Evolutionary conservation across 2,329 filamentous ascomycete genomes (phyloP), one percentile per base, ranked within the genome.

Genomic region (Cladosporium halotolerans): DNA sequence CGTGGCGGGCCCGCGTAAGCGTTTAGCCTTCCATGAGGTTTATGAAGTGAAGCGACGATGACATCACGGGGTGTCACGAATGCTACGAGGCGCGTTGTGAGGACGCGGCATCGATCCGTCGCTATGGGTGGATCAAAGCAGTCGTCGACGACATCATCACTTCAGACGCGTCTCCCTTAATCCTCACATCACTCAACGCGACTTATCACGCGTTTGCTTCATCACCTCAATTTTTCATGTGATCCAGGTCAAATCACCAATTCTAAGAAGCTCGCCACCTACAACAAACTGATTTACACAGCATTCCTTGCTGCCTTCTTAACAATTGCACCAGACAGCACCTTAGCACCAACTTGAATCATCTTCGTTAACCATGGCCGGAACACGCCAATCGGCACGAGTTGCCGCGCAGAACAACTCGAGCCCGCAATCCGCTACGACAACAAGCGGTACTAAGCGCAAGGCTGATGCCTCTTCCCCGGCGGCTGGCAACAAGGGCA

Each of bases 401-500:
- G 16, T 57, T 13, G 57, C 58, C 32, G 56, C 52, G 10, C 48
- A 57, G 16, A 55, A 43, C 38, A 55, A 44, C 50, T 59, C 62
- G 11, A 64, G 55, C 51, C 60, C 60, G 9, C 54, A 57, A 38
- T 52, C 57, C 10, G 56, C 44, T n/a, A 61, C 60, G 31, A 48
- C 44, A 19, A 54, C 56, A 38, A 59, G 48, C 32, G 61, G 61
- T 19, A 65, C 62, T 4, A 73, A 75, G 60, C 67, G 71, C 54
- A 73, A 73, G 63, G 66, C 68, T 7, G 68, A 72, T 36, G 54
- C 62, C 3, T 67, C 71, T 1, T 55, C 55, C 23, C 43, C 55
- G 2, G 52, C 55, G 10, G 67, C 72, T 14, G 57, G 69, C 38
- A 61, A 71, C 11, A 74, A 75, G 59, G 70, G 70, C 16, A 73